Evolutionary conservation across 768 basidiomycete species (phyloP).

Genomic region (Leccinum disarticulatum): DNA sequence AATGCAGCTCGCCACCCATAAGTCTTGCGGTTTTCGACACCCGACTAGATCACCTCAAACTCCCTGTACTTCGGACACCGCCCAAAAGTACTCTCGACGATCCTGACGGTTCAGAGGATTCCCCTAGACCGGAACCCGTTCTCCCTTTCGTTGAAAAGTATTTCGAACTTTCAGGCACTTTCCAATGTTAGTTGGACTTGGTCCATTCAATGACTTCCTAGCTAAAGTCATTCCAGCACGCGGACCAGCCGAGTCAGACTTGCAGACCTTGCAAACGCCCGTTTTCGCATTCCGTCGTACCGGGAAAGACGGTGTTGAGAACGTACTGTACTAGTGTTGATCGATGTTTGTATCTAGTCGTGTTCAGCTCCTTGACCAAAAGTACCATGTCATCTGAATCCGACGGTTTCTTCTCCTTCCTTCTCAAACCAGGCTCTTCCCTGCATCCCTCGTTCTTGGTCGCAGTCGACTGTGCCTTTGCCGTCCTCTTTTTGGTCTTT

Average conservation of each 20-base stretch:
- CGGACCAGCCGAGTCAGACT: background rate
- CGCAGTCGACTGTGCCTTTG: conserved; percentile 61
- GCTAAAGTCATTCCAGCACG: conserved; percentile 8
- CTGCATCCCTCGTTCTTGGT: conserved; percentile 68
- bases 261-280: background rate
- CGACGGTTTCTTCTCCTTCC: conserved; percentile 48
- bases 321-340: conserved; percentile 7
- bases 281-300: conserved; percentile 16
- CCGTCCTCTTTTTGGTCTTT: conserved; percentile 57
- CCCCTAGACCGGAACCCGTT: conserved; percentile 35
- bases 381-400: conserved; percentile 22
- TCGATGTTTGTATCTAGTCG: conserved; percentile 17
- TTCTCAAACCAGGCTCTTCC: conserved; percentile 76
- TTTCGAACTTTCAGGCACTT: conserved; percentile 51
- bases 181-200: conserved; percentile 42
- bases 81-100: conserved; percentile 12
- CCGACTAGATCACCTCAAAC: conserved; percentile 45
- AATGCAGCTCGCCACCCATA: conserved; percentile 21
- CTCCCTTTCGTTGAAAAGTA: conserved; percentile 48
- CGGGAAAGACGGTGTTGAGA: background rate
- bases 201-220: background rate
- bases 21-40: conserved; percentile 63
- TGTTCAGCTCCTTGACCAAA: background rate
- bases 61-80: conserved; percentile 45
- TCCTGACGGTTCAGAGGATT: conserved; percentile 19